Evolutionary conservation across 2,329 filamentous ascomycete species (phyloP), one percentile per base, ranked within the genome.

Genomic region (Boeremia lycopersici): DNA sequence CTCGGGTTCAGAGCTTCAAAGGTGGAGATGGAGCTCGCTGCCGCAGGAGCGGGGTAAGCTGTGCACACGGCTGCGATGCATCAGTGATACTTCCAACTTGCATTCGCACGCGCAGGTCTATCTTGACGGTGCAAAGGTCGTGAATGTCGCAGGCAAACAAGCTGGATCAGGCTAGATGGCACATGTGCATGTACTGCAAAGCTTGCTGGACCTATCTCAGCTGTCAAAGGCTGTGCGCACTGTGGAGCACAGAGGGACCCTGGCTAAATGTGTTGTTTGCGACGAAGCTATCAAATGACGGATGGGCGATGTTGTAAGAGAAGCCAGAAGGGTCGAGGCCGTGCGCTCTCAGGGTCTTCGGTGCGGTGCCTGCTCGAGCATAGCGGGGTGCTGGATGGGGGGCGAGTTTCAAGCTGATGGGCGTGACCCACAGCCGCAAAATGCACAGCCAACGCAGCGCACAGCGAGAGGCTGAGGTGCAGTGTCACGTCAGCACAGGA

Each of bases 381-480:
- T 48, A 34, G 51, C 45, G 45, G 51, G 51, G 51, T 31, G 45
- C 19, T 48, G 28, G 13, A 38, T 29, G 34, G 3, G 28, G 28
- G 11, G 25, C 17, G 26, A 39, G 26, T 13, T 17, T 43, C n/a
- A 34, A 47, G 46, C 46, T 45, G 39, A 42, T 33, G 28, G 42
- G 26, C 38, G 45, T 42, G 53, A 42, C 39, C 17, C 30, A 30
- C 28, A 42, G 39, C 28, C 43, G 46, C 33, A 47, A 25, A 23
- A 25, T 48, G 50, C 53, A 52, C 47, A 52, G 57, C 54, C 54
- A 35, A 39, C 38, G 28, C 43, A 15, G 47, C 35, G 43, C 35
- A 19, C 31, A 13, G 17, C 12, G 39, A 43, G 44, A 34, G 46
- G 46, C 41, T 46, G 40, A 45, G 35, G 10, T 23, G 35, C 15